Evolutionary conservation across 2,329 filamentous ascomycete species (phyloP).

Genomic region (Ophiosphaerella narmari): DNA sequence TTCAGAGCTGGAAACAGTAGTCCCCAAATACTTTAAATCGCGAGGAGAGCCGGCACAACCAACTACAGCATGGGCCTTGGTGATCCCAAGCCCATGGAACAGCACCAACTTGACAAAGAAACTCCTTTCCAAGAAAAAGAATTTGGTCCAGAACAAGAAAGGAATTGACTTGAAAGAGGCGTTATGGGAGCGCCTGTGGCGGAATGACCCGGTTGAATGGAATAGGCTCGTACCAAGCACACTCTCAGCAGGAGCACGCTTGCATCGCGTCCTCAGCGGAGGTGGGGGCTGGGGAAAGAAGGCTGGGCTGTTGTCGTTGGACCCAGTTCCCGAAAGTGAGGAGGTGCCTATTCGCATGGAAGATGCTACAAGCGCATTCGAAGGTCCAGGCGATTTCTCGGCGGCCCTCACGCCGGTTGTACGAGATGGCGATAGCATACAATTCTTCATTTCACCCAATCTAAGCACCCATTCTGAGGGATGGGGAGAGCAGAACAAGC

Average conservation of each 20-base stretch:
- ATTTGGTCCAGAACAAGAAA: neutral
- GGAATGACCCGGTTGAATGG: slow-evolving; percentile 24
- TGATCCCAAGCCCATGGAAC: slow-evolving; percentile 54
- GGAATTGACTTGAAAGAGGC: slow-evolving; percentile 1
- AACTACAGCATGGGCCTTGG: slow-evolving; percentile 74
- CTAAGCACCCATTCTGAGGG: neutral
- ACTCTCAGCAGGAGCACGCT: slow-evolving; percentile 40
- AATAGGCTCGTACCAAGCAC: slow-evolving; percentile 24
- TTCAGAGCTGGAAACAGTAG: slow-evolving; percentile 69
- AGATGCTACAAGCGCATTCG: slow-evolving; percentile 7
- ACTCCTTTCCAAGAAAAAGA: slow-evolving; percentile 5
- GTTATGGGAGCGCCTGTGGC: slow-evolving; percentile 25
- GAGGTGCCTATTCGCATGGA: neutral
- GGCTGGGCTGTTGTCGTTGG: slow-evolving; percentile 76
- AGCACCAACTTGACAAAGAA: slow-evolving; percentile 1
- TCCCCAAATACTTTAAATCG: slow-evolving; percentile 62
- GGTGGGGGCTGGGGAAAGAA: slow-evolving; percentile 86
- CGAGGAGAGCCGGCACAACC: slow-evolving; percentile 49
- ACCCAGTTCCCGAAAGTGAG: slow-evolving; percentile 55
- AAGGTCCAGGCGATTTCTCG: slow-evolving; percentile 34
- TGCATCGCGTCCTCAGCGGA: slow-evolving; percentile 69
- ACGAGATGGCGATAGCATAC: slow-evolving; percentile 65
- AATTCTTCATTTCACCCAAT: slow-evolving; percentile 39
- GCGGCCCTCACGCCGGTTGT: slow-evolving; percentile 61
- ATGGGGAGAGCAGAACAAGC: neutral